Evolutionary conservation across 106 monocot genomes (phyloP), one percentile per base, ranked within the genome.

Genomic region (Agapanthus africanus): DNA sequence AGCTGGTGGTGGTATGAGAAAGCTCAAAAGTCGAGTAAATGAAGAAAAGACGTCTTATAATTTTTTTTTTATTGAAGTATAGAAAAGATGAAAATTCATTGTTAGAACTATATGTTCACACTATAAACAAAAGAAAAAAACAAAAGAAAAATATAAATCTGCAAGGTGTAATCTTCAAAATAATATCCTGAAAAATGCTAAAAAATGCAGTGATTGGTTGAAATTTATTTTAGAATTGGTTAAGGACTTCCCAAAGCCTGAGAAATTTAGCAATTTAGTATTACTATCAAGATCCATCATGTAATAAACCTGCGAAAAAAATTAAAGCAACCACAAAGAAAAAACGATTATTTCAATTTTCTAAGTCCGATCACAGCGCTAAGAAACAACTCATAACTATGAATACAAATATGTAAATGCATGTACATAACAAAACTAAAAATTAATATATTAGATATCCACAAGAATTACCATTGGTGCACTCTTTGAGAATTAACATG

Each of bases 161-260:
- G n/a, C 28, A 7, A 7, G 11, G 28, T 26, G 26, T 13, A 56
- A 56, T 28, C 27, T 56, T 27, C 6, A 28, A 56, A 25, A 56
- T 9, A 11, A 49, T 16, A 49, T n/a, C n/a, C n/a, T n/a, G n/a
- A n/a, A n/a, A n/a, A 49, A 49, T 18, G 49, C 16, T 15, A 49
- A 14, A 41, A 64, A 19, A 34, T 44, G 16, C 26, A 50, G 57
- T 0, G 0, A 27, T n/a, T 21, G 21, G 33, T 1, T 38, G 30
- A 30, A 30, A 52, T 32, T 19, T 26, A 7, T 39, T 44, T 4
- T 21, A 19, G 11, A 36, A 66, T 30, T 34, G 26, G 57, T 34
- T 40, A 66, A 47, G 32, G 32, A 60, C 52, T 74, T 99, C 92
- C 97, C 97, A 63, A 92, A 99, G 63, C 97, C 97, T 27, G 97